These are phyloP conservation scores for Rosa hybrid DNA, from an alignment of 331 rosid genomes.

Conservation along the genomic window DNA sequence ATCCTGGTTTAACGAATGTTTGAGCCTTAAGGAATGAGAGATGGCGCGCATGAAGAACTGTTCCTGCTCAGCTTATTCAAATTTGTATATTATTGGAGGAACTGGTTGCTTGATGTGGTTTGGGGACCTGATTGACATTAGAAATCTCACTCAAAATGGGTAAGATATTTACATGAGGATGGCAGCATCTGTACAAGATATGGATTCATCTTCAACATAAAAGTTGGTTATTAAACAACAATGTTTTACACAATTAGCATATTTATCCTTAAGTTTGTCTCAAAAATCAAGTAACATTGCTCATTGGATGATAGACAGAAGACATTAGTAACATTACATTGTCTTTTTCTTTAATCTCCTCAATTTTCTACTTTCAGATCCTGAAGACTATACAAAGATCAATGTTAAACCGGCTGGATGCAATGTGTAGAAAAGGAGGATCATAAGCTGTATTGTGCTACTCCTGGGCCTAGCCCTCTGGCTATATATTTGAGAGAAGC, in stretches of 20 bases:
- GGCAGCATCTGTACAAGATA: not conserved
- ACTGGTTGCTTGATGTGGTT: not conserved
- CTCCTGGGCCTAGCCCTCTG: not conserved
- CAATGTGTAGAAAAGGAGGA: not conserved
- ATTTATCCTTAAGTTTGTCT: not conserved
- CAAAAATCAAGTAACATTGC: not conserved
- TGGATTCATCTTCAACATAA: not conserved
- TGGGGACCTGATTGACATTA: not conserved
- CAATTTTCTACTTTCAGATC: not conserved
- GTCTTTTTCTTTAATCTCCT: not conserved
- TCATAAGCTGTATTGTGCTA: not conserved
- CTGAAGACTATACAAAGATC: not conserved
- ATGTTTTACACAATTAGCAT: not conserved
- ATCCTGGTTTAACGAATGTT: not conserved
- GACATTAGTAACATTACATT: not conserved
- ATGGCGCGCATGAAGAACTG: not conserved
- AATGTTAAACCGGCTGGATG: not conserved
- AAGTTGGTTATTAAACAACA: not conserved
- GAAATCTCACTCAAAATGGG: not conserved
- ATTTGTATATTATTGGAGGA: not conserved
- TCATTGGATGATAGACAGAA: not conserved
- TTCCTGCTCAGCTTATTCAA: conserved; percentile 4
- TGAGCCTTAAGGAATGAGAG: not conserved
- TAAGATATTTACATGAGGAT: not conserved
- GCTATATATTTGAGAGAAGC: not conserved